These are phyloP conservation scores for Trichocladium antarcticum DNA, from an alignment of 495 filamentous ascomycete species.

Conservation along the genomic window DNA sequence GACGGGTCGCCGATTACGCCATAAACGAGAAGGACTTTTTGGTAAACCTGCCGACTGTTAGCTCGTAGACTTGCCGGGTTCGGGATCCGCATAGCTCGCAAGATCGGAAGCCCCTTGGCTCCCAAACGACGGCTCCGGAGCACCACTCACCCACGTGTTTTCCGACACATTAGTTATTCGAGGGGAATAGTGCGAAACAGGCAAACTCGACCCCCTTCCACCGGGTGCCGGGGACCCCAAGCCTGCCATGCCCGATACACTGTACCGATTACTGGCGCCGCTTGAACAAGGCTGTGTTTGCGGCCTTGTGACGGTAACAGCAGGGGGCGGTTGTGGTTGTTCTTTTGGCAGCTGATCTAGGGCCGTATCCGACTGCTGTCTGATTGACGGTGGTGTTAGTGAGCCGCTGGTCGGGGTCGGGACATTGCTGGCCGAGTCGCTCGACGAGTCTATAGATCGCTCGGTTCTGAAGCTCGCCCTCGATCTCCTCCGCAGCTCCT, in stretches of 20 bases:
- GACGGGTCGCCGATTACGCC: slow-evolving; percentile 67
- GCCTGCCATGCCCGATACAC: slow-evolving; percentile 44
- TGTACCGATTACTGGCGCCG: slow-evolving; percentile 31
- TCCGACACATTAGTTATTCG: slow-evolving; percentile 65
- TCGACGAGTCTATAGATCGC: slow-evolving; percentile 44
- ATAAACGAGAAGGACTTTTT: slow-evolving; percentile 73
- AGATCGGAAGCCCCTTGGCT: too few relatives aligned
- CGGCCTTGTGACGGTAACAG: slow-evolving; percentile 26
- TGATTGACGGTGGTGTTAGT: slow-evolving; percentile 36
- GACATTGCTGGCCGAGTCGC: slow-evolving; percentile 31
- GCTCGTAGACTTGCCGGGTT: too few relatives aligned
- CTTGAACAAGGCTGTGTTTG: slow-evolving; percentile 34
- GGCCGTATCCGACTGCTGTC: slow-evolving; percentile 36
- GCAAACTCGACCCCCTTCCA: slow-evolving; percentile 40
- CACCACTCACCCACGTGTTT: slow-evolving; percentile 59
- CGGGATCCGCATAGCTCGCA: background rate
- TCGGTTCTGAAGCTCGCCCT: slow-evolving; percentile 52
- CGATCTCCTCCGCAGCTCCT: slow-evolving; percentile 63
- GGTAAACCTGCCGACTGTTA: slow-evolving; percentile 54
- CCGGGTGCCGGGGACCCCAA: slow-evolving; percentile 46
- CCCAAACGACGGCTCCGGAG: too few relatives aligned
- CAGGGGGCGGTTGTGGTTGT: slow-evolving; percentile 22
- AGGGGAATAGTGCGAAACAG: slow-evolving; percentile 67
- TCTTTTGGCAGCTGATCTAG: slow-evolving; percentile 38
- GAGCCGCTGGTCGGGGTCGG: slow-evolving; percentile 39